Base-by-base conservation (phyloP, 2,329 filamentous ascomycete species). In the Sordariomycetes sp. region DNA sequence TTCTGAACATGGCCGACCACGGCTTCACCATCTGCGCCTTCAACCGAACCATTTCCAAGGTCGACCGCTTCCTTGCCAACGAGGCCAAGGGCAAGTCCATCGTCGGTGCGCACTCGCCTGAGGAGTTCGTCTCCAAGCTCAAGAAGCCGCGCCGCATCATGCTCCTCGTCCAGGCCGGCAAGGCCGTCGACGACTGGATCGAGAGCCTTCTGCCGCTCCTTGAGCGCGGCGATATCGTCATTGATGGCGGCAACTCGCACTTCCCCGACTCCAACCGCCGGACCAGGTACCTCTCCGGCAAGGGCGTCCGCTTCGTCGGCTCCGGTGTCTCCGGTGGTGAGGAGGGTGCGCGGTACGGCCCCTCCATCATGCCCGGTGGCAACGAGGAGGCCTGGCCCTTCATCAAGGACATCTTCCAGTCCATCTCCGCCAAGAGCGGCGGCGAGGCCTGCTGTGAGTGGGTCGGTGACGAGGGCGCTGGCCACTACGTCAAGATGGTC, bases 401-500 rank as follows among this genome's bases (percentile, higher is more conserved):
- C 77, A 95, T 99, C 81, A 97, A 99, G 86, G 92, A 97, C 70
- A 89, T 99, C 71, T 96, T 99, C 83, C 94, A 99, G 81, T 85
- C 85, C 80, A 96, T 99, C 73, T 84, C 94, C 64, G 94, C 94
- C 76, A 97, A 99, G 86, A 95, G 89, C 76, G 93, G 97, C 70
- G 87, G 87, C 69, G 94, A 99, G 83, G 79, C 94, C 65, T 99
- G 94, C 86, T 99, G 94, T 73, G 94, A 99, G 78, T 99, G 94
- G 94, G 94, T 99, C 69, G 94, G 94, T 80, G 94, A 97, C 78
- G 91, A 97, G 77, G 94, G 94, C 85, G 90, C 94, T 78, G 94
- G 94, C 69, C 94, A 99, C 87, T 99, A 97, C 83, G 93, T 99
- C 82, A 99, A 99, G 89, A 99, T 99, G 94, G 94, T 99, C 64